A percentile compares a stretch with the other conserved stretches of the same genome.
These are phyloP conservation scores for Epicoccum sorghinum DNA, from an alignment of 2,329 filamentous ascomycete species.

Conservation along the genomic window DNA sequence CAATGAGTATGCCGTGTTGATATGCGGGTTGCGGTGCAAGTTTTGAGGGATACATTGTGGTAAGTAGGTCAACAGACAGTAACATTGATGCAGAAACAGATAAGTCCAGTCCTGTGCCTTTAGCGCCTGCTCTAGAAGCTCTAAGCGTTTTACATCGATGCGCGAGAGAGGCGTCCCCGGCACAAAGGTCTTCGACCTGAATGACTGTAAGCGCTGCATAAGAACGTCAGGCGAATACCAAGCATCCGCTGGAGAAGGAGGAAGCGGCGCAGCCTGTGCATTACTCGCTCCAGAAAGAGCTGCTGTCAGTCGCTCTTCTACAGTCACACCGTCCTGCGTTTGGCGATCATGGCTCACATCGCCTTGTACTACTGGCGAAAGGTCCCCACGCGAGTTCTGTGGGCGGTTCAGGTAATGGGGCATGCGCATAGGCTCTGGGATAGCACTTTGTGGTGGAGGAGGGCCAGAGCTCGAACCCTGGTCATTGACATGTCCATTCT, in stretches of 20 bases:
- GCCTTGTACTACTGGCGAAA: too few species aligned
- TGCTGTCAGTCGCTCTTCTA: too few species aligned
- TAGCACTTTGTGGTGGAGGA: too few species aligned
- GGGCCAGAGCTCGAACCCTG: too few species aligned
- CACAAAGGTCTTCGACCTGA: conserved; percentile 1
- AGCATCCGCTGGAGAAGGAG: neutral
- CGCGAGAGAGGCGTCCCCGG: too few species aligned
- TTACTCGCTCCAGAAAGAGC: neutral
- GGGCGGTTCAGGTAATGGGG: too few species aligned
- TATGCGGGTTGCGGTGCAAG: conserved; percentile 43
- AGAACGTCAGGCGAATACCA: conserved; percentile 27
- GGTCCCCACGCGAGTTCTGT: too few species aligned
- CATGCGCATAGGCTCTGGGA: too few species aligned
- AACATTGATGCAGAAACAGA: conserved; percentile 40
- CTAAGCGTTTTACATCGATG: conserved; percentile 18
- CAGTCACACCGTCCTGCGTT: neutral
- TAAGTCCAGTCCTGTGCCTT: conserved; percentile 34
- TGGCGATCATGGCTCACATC: too few species aligned
- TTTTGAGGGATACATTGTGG: conserved; percentile 48
- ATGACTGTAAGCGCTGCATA: conserved; percentile 7
- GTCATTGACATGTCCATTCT: too few species aligned
- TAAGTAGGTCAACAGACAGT: conserved; percentile 30
- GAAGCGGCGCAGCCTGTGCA: neutral
- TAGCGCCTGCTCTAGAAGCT: conserved; percentile 45
- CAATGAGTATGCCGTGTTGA: conserved; percentile 40